Percentiles rank a stretch among this genome's conserved stretches.
Conservation (phyloP, 352 stramenopile genomes). For the Lagenidium sp. region DNA sequence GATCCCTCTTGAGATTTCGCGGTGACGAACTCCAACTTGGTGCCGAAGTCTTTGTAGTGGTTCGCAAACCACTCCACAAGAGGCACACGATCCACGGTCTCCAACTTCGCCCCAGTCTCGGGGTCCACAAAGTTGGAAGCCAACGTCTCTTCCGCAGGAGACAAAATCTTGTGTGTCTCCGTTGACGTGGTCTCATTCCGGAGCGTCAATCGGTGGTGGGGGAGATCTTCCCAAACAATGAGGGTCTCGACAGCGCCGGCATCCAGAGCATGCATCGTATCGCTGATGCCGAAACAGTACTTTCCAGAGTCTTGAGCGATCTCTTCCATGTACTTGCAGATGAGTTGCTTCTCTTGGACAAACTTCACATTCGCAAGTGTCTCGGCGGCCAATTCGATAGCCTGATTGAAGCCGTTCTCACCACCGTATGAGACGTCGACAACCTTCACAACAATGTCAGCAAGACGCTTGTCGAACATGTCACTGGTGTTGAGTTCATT, state of each 20-base stretch:
- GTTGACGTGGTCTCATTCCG: constrained; percentile 90
- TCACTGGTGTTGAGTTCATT: constrained; percentile 94
- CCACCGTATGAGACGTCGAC: constrained; percentile 99
- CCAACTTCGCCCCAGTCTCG: constrained; percentile 94
- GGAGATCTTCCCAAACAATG: constrained; percentile 99
- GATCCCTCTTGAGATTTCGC: constrained; percentile 97
- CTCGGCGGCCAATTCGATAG: constrained; percentile 97
- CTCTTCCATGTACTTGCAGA: constrained; percentile 99
- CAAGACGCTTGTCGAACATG: constrained; percentile 95
- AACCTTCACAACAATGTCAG: constrained; percentile 97
- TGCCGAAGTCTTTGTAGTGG: constrained; percentile 99
- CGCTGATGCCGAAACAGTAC: constrained; percentile 98
- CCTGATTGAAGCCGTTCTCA: constrained; percentile 99
- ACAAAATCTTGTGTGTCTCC: constrained; percentile 78
- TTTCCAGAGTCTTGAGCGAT: constrained; percentile 98
- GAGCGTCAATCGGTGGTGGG: constrained; percentile 91
- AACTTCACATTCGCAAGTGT: constrained; percentile 99
- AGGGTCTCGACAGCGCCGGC: constrained; percentile 98
- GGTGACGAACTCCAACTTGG: constrained; percentile 98
- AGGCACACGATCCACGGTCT: constrained; percentile 95
- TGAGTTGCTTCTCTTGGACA: constrained; percentile 99
- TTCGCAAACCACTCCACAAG: constrained; percentile 99
- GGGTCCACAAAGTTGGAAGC: constrained; percentile 94
- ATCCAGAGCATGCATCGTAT: constrained; percentile 98
- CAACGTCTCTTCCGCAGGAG: constrained; percentile 87